These are phyloP conservation scores for Penicillium canariense DNA, from an alignment of 495 filamentous ascomycete species.

Conservation along the genomic window DNA sequence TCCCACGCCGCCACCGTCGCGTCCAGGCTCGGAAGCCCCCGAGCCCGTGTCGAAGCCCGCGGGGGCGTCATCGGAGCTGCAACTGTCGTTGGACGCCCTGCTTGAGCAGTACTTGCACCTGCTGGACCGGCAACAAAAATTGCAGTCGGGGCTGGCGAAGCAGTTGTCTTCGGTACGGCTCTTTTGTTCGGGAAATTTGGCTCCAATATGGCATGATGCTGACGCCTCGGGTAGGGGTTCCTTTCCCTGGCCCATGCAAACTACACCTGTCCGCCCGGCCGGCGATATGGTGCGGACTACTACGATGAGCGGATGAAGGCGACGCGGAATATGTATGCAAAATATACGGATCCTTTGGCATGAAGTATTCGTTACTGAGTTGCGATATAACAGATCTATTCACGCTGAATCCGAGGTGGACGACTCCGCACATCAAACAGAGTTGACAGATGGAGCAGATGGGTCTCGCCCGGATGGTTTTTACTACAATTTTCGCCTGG, in stretches of 20 bases:
- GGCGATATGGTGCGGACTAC: conserved; percentile 63
- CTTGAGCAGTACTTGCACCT: conserved; percentile 67
- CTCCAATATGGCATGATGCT: conserved; percentile 12
- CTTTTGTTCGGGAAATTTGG: background rate
- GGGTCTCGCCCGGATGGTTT: background rate
- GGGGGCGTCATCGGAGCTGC: conserved; percentile 25
- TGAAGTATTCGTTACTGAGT: background rate
- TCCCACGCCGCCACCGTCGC: conserved; percentile 39
- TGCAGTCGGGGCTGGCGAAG: conserved; percentile 53
- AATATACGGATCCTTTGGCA: background rate
- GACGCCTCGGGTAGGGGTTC: conserved; percentile 40
- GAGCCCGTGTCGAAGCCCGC: conserved; percentile 24
- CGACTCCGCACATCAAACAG: background rate
- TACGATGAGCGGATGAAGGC: conserved; percentile 76
- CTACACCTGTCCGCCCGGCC: conserved; percentile 60
- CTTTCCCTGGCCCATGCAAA: conserved; percentile 66
- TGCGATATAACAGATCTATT: conserved; percentile 21
- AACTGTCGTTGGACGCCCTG: conserved; percentile 56
- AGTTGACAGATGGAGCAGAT: background rate
- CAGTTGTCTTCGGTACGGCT: conserved; percentile 57
- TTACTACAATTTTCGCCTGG: conserved; percentile 17
- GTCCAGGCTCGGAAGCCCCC: conserved; percentile 29
- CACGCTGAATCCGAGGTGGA: conserved; percentile 8
- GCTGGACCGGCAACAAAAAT: conserved; percentile 65
- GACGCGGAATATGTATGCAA: conserved; percentile 39